Evolutionary conservation across 2,329 filamentous ascomycete genomes (phyloP).

Genomic region (Cordyceps sp.): DNA sequence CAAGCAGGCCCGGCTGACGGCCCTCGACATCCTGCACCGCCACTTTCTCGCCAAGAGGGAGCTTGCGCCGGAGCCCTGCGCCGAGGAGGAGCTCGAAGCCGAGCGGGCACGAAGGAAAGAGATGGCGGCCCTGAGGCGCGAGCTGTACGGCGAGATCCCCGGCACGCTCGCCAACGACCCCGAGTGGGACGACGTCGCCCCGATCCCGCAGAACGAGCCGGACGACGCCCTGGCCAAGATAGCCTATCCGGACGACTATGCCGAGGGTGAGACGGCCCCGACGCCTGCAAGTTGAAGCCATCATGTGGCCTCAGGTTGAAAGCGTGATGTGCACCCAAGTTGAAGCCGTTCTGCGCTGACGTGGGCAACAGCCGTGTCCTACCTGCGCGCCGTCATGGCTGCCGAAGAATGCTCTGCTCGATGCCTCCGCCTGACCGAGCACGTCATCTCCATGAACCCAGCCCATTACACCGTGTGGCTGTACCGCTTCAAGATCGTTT

Average conservation of each 20-base stretch:
- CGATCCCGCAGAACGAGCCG: slow-evolving; percentile 72
- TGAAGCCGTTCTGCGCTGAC: neutral
- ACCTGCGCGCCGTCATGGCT: slow-evolving; percentile 88
- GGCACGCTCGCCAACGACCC: slow-evolving; percentile 42
- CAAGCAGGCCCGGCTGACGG: slow-evolving; percentile 24
- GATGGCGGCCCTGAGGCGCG: slow-evolving; percentile 32
- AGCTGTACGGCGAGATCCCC: slow-evolving; percentile 33
- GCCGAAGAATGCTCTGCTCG: slow-evolving; percentile 67
- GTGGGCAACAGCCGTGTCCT: slow-evolving; percentile 52
- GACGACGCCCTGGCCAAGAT: slow-evolving; percentile 79
- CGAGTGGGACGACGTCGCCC: slow-evolving; percentile 68
- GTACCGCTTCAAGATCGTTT: slow-evolving; percentile 70
- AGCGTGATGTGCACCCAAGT: neutral
- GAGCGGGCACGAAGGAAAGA: slow-evolving; percentile 30
- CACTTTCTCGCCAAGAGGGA: slow-evolving; percentile 24
- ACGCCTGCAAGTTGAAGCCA: neutral
- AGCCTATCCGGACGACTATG: slow-evolving; percentile 77
- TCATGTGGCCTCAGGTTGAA: neutral
- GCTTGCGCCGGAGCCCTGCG: slow-evolving; percentile 11
- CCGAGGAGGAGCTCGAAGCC: slow-evolving; percentile 22
- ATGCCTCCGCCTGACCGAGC: slow-evolving; percentile 65
- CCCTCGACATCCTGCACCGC: slow-evolving; percentile 25
- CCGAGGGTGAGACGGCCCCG: slow-evolving; percentile 40
- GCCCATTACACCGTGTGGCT: slow-evolving; percentile 99
- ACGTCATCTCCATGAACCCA: slow-evolving; percentile 84